Conservation (phyloP, 495 filamentous ascomycete species). For the Haplographium delicatum region DNA sequence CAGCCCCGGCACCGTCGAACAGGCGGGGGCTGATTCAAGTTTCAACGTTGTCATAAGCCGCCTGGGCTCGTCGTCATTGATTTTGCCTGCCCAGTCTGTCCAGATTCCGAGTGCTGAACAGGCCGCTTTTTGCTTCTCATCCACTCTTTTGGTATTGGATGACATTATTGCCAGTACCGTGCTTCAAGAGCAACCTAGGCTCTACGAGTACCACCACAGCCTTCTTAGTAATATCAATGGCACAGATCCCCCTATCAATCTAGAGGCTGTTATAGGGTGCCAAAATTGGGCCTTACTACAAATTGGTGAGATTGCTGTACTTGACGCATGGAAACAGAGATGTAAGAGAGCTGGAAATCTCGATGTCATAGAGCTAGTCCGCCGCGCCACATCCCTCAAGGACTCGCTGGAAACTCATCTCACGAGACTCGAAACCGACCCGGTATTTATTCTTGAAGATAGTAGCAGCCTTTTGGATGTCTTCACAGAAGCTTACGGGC, state of each 20-base stretch:
- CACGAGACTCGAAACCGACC: slow-evolving; percentile 20
- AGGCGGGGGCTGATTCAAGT: slow-evolving; percentile 1
- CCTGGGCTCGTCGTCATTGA: slow-evolving; percentile 23
- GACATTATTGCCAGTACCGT: slow-evolving; percentile 45
- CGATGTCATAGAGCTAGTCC: slow-evolving; percentile 39
- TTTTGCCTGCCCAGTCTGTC: slow-evolving; percentile 8
- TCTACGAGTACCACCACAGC: slow-evolving; percentile 34
- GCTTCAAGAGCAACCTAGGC: slow-evolving; percentile 35
- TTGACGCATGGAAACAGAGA: slow-evolving; percentile 47
- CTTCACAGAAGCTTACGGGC: background rate
- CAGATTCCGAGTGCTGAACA: slow-evolving; percentile 41
- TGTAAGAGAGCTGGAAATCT: slow-evolving; percentile 36
- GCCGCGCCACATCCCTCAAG: slow-evolving; percentile 37
- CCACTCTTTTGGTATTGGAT: slow-evolving; percentile 40
- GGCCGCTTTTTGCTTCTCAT: slow-evolving; percentile 46
- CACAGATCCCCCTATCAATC: slow-evolving; percentile 29
- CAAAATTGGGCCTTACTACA: slow-evolving; percentile 43
- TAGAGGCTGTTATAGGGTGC: slow-evolving; percentile 37
- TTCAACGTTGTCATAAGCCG: slow-evolving; percentile 29
- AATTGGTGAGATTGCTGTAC: slow-evolving; percentile 41
- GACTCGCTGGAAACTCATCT: slow-evolving; percentile 29
- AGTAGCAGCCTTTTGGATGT: slow-evolving; percentile 10
- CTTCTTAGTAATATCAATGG: slow-evolving; percentile 27
- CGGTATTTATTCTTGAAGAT: background rate
- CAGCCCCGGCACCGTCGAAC: slow-evolving; percentile 19